These are phyloP conservation scores for Adansonia gregorii DNA, from an alignment of 441 rosid genomes.

Conservation along the genomic window DNA sequence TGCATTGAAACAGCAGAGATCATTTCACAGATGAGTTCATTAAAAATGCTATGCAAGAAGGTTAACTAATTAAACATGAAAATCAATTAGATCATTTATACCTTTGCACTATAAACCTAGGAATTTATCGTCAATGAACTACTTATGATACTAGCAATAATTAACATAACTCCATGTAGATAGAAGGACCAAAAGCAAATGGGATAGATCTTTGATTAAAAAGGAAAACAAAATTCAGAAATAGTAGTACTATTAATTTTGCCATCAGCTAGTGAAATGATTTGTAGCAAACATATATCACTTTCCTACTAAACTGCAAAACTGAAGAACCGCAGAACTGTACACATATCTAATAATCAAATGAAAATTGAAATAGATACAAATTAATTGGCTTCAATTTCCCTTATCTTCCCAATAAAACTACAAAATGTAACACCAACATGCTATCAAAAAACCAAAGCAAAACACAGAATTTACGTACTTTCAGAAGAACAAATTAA, in stretches of 20 bases:
- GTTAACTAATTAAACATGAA: neutral
- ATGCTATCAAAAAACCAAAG: neutral
- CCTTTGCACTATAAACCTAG: neutral
- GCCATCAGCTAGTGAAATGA: too few species aligned
- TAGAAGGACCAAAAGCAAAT: too few species aligned
- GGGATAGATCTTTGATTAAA: too few species aligned
- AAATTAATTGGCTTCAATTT: neutral
- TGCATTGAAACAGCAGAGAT: neutral
- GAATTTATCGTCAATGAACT: too few species aligned
- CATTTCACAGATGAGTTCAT: too few species aligned
- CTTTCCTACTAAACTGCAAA: neutral
- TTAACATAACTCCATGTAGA: too few species aligned
- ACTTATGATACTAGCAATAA: too few species aligned
- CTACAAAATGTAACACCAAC: neutral
- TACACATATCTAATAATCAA: neutral
- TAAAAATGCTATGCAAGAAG: too few species aligned
- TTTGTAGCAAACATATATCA: too few species aligned
- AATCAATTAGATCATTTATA: neutral
- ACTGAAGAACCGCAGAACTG: neutral
- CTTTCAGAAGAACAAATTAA: neutral
- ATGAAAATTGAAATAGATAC: neutral
- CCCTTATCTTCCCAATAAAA: neutral
- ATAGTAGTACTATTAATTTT: too few species aligned
- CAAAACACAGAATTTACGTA: conserved; percentile 22
- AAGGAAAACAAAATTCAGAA: too few species aligned